Base-by-base conservation (phyloP, 257 asterid genomes). In the Lycium barbarum region DNA sequence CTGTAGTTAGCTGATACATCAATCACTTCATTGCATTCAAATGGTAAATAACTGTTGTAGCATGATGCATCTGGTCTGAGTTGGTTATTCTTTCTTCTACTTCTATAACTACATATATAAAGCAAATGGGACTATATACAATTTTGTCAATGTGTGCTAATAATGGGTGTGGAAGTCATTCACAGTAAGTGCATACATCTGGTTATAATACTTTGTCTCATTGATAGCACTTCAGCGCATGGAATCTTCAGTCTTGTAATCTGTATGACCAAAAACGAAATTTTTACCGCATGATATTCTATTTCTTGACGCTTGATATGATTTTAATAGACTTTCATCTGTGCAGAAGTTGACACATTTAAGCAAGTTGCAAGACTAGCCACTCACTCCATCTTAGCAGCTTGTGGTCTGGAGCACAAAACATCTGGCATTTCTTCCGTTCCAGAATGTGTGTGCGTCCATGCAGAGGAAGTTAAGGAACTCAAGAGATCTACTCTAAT, bases 321-420 rank as follows among this genome's bases (percentile, higher is more conserved):
- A 79, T 40, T 38, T 83, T 76, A 40, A 53, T 76, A 4, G 18
- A 54, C 58, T 73, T 9, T 84, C 22, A n/a, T 84, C 2, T 82
- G 36, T 83, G 85, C 93, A 93, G 97, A 86, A 66, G 90, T 78
- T 80, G 88, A 83, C 84, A 89, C 84, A 63, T 93, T 91, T 51
- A 94, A 93, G 89, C 90, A 90, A 87, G 88, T 93, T 4, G 98
- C 98, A n/a, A 79, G 97, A 88, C 84, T 84, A 3, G 92, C 98
- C 62, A 94, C 98, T 20, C 95, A 94, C 53, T 86, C 92, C 67
- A 91, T 94, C 81, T 78, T 94, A 79, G 95, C 88, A 35, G 94
- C 94, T 3, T 93, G 98, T 81, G 93, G 92, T 72, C 82, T 90
- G 90, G 97, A 94, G 91, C 87, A 86, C 14, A 90, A 85, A 26